Evolutionary conservation across 805 yeast species (phyloP).

Genomic region (Kazachstania psychrophila): DNA sequence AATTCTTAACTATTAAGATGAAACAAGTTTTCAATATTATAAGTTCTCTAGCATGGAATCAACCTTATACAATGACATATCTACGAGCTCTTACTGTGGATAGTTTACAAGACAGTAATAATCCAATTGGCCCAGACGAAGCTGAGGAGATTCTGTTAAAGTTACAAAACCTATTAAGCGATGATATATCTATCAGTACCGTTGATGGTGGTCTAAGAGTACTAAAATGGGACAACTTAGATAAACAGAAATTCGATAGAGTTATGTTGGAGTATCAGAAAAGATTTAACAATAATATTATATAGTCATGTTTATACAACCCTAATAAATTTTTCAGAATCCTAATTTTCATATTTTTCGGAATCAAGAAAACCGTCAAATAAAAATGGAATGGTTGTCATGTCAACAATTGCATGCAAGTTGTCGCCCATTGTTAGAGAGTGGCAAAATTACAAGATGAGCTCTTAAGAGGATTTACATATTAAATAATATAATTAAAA

Average conservation of each 20-base stretch:
- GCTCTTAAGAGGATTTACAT: no score
- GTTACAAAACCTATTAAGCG: conserved; percentile 12
- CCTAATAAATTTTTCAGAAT: no score
- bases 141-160: conserved; percentile 19
- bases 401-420: no score
- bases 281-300: not conserved
- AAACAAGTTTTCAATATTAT: conserved; percentile 24
- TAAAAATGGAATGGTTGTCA: no score
- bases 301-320: no score
- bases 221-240: conserved; percentile 22
- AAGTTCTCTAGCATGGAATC: conserved; percentile 13
- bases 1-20: conserved; percentile 24
- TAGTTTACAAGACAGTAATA: conserved; percentile 26
- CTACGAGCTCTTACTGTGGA: conserved; percentile 23
- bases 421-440: no score
- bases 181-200: conserved; percentile 11
- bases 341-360: no score
- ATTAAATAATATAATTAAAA: no score
- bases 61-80: conserved; percentile 26
- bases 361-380: no score
- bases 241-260: conserved; percentile 7
- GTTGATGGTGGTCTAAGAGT: conserved; percentile 26
- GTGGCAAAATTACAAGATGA: no score
- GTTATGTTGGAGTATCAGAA: not conserved
- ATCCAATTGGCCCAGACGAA: conserved; percentile 26